Percentiles rank a stretch among this genome's conserved stretches.
These are phyloP conservation scores for Fomitopsis schrenkii DNA, from an alignment of 1,284 basidiomycete species.

Conservation along the genomic window DNA sequence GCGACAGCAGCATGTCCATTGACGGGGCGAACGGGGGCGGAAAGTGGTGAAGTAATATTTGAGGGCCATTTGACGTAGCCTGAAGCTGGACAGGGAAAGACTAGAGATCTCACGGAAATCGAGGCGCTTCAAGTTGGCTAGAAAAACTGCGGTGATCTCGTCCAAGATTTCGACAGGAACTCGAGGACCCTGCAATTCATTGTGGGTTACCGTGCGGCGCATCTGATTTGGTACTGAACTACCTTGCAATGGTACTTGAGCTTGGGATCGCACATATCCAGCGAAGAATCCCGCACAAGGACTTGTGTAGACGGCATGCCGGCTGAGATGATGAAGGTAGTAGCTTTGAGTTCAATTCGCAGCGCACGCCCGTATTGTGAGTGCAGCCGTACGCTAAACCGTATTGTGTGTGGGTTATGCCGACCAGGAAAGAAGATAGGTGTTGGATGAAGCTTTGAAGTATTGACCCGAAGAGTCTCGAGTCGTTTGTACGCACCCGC, in stretches of 20 bases:
- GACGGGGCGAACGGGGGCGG: conserved; percentile 20
- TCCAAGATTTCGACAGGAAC: conserved; percentile 45
- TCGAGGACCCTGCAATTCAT: neutral
- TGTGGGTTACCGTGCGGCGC: neutral
- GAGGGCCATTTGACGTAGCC: conserved; percentile 38
- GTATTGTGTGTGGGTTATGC: no score
- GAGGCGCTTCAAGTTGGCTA: conserved; percentile 15
- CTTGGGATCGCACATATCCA: no score
- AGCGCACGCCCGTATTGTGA: no score
- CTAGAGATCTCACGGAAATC: conserved; percentile 31
- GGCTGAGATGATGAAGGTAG: no score
- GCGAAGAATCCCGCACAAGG: no score
- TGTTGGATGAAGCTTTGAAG: no score
- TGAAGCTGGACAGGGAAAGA: conserved; percentile 37
- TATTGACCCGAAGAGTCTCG: no score
- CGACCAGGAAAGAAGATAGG: no score
- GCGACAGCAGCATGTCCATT: conserved; percentile 22
- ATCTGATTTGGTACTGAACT: neutral
- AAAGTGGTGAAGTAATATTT: conserved; percentile 35
- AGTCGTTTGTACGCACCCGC: no score
- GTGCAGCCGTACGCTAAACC: no score
- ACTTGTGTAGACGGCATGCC: no score
- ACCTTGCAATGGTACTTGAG: neutral
- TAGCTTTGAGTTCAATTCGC: no score
- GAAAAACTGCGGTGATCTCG: conserved; percentile 30